phyloP scores from a whole-genome alignment of 345 rosid genomes.

The Adansonia digitata region DNA sequence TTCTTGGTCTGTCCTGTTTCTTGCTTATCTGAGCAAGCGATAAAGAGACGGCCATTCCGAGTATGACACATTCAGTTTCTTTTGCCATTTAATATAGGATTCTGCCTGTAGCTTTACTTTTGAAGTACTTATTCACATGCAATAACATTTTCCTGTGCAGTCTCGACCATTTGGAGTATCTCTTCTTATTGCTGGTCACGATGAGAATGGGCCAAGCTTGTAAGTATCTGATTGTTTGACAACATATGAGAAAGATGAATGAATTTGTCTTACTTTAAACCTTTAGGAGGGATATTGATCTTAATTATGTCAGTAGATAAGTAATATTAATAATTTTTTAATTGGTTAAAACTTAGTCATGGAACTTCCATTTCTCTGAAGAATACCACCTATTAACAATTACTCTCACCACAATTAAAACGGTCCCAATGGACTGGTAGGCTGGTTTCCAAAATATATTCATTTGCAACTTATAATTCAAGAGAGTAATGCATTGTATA shows the following conservation, averaged over 20 bases:
- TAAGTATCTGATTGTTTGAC: conserved; percentile 32
- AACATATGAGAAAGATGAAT: not conserved
- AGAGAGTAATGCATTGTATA: not conserved
- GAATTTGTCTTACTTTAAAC: not conserved
- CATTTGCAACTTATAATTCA: not conserved
- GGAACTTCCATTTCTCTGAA: not conserved
- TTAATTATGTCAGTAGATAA: not conserved
- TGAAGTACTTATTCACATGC: conserved; percentile 3
- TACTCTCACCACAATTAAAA: not conserved
- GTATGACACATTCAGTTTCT: not conserved
- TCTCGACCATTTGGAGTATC: conserved; percentile 98
- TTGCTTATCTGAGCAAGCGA: not conserved
- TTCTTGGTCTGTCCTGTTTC: not conserved
- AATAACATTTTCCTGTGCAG: conserved; percentile 34
- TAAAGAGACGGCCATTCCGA: not conserved
- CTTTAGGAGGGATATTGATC: not conserved
- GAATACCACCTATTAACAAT: not conserved
- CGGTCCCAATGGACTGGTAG: not conserved
- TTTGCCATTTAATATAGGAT: not conserved
- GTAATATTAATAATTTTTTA: not conserved
- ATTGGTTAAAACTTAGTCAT: not conserved
- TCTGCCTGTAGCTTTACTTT: not conserved
- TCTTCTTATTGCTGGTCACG: conserved; percentile 97
- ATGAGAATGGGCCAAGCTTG: conserved; percentile 96
- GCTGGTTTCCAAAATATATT: not conserved